Evolutionary conservation across 2,329 filamentous ascomycete species (phyloP).

Genomic region (Cladosporium phlei): DNA sequence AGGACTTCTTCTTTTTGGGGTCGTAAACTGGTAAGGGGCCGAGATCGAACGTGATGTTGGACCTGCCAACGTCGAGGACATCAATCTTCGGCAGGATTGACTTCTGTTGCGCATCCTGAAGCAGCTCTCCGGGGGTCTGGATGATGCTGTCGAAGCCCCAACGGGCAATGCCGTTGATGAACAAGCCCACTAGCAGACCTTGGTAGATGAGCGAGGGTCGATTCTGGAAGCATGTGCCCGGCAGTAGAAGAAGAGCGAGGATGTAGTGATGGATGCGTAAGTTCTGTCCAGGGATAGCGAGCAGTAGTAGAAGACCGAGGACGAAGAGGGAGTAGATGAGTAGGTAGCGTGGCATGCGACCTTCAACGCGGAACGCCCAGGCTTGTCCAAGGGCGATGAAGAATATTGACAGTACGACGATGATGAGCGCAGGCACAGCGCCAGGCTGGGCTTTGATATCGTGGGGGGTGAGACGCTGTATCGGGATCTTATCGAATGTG

Average conservation of each 20-base stretch:
- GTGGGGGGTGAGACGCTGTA: constrained; percentile 83
- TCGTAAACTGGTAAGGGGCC: constrained; percentile 30
- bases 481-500: constrained; percentile 89
- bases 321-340: constrained; percentile 70
- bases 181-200: constrained; percentile 81
- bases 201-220: constrained; percentile 81
- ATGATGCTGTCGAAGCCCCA: constrained; percentile 92
- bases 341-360: constrained; percentile 70
- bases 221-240: constrained; percentile 84
- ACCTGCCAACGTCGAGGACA: constrained; percentile 42
- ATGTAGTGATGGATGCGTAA: constrained; percentile 95
- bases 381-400: constrained; percentile 69
- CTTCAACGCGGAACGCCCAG: constrained; percentile 82
- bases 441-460: constrained; percentile 87
- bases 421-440: constrained; percentile 73
- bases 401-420: constrained; percentile 68
- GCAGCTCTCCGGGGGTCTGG: constrained; percentile 70
- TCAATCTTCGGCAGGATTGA: constrained; percentile 54
- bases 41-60: constrained; percentile 64
- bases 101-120: constrained; percentile 50
- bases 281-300: constrained; percentile 69
- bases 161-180: constrained; percentile 86
- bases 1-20: constrained; percentile 44
- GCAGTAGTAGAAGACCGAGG: constrained; percentile 61
- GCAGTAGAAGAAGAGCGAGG: constrained; percentile 76